These are phyloP conservation scores for Chloranthus sessilifolius DNA, from an alignment of 164 flowering plant species.

Conservation along the genomic window DNA sequence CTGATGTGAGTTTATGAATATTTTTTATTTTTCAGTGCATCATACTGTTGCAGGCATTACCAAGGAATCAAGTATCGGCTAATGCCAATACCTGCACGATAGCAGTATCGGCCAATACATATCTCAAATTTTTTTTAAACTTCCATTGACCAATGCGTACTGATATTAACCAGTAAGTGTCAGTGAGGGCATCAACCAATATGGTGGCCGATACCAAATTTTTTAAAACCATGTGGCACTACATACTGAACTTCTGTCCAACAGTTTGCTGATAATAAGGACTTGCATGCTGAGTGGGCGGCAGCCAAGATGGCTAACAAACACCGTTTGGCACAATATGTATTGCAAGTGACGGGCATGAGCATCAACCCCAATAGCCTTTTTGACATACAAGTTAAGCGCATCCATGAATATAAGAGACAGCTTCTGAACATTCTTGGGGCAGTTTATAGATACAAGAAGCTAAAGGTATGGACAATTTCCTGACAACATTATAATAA, in stretches of 20 bases:
- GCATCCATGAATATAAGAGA: constrained; percentile 96
- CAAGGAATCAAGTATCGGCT: too few species aligned
- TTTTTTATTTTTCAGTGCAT: neutral
- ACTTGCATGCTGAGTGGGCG: constrained; percentile 83
- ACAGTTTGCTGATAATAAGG: constrained; percentile 80
- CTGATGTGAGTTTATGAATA: neutral
- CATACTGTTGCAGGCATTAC: neutral
- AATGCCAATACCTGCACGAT: too few species aligned
- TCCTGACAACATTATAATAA: neutral
- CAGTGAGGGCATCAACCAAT: too few species aligned
- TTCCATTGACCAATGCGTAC: too few species aligned
- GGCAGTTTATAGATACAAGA: constrained; percentile 86
- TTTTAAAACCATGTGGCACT: too few species aligned
- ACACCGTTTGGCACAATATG: constrained; percentile 68
- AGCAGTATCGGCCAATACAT: too few species aligned
- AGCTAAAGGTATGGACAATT: constrained; percentile 62
- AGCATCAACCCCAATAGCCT: constrained; percentile 76
- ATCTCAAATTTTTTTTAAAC: too few species aligned
- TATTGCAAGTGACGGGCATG: constrained; percentile 71
- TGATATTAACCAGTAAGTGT: too few species aligned
- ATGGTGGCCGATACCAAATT: too few species aligned
- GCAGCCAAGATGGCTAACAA: constrained; percentile 94
- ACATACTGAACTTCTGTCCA: constrained; percentile 10
- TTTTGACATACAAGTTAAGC: constrained; percentile 97
- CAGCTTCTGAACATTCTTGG: constrained; percentile 89